Conservation (phyloP, 169 alveolate genomes). For the Plasmodium gonderi region DNA sequence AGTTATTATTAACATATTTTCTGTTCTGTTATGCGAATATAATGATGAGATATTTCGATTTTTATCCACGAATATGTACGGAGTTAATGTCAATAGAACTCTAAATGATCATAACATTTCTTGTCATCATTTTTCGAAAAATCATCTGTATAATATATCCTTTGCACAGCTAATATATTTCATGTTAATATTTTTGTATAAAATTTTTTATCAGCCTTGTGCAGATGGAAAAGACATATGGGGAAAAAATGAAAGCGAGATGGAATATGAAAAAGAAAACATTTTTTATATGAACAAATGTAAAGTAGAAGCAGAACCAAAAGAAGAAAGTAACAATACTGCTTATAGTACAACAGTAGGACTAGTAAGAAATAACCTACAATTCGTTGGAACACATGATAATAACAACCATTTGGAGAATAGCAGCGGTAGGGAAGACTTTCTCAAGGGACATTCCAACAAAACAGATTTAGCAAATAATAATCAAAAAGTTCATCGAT, state of each 20-base stretch:
- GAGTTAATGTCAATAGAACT: slow-evolving; percentile 4
- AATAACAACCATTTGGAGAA: background rate
- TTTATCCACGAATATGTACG: slow-evolving; percentile 44
- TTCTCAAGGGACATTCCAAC: background rate
- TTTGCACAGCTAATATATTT: slow-evolving; percentile 71
- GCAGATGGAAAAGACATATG: background rate
- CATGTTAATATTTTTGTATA: slow-evolving; percentile 60
- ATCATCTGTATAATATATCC: slow-evolving; percentile 59
- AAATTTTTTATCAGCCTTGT: slow-evolving; percentile 54
- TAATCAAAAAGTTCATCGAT: background rate
- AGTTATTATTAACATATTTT: slow-evolving; percentile 58
- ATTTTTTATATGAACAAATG: background rate
- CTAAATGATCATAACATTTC: slow-evolving; percentile 9
- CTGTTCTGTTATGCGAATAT: slow-evolving; percentile 44
- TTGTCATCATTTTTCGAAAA: background rate
- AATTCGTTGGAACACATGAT: no score
- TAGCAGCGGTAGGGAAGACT: background rate
- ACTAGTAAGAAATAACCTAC: background rate
- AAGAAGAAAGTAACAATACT: background rate
- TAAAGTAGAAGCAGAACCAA: background rate
- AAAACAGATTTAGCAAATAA: background rate
- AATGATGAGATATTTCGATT: slow-evolving; percentile 35
- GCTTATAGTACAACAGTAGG: background rate
- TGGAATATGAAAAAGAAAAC: background rate
- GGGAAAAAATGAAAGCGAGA: background rate